Base-by-base conservation (phyloP, 2,329 filamentous ascomycete species). In the Capronia americana region DNA sequence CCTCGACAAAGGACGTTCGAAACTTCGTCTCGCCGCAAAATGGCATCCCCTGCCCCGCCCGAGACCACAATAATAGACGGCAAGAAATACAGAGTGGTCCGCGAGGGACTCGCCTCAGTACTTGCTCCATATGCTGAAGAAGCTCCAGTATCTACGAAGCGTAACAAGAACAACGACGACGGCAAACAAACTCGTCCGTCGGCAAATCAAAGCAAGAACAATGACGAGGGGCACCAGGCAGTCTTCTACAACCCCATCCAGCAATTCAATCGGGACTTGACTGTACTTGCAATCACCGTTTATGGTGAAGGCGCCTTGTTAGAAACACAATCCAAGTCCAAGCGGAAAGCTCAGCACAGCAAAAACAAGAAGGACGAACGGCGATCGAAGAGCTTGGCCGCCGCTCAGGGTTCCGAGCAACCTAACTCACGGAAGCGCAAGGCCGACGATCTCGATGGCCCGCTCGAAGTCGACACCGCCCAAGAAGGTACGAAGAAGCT, bases 221-320 rank as follows among this genome's bases (percentile, higher is more conserved):
- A 85, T 66, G 85, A 88, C 59, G 84, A 87, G 72, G 83, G 88
- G 46, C 86, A 89, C 72, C 90, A 94, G 73, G 83, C 84, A 38
- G 96, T 99, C 63, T 99, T 99, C 76, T 99, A 99, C 85, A 99
- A 99, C 74, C 94, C 95, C 0, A 97, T 99, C 62, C 95, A 99
- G 77, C 95, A 99, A 77, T 99, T 98, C 84, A 99, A 99, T 79
- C 90, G 96, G 55, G 95, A 99, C 76, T 80, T 99, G 71, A 97
- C 92, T 67, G 92, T 97, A 28, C 85, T 99, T 14, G 92, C 92
- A 0, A 97, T 99, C 77, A 92, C 92, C 75, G 91, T 91, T 0
- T 97, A 94, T 77, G 92, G 92, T 1, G 88, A 95, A 72, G 88
- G 92, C 74, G 74, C 79, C 34, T 73, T 86, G 4, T 75, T 88